These are phyloP conservation scores for Gillenia trifoliata DNA, from an alignment of 306 rosid genomes.

Conservation along the genomic window DNA sequence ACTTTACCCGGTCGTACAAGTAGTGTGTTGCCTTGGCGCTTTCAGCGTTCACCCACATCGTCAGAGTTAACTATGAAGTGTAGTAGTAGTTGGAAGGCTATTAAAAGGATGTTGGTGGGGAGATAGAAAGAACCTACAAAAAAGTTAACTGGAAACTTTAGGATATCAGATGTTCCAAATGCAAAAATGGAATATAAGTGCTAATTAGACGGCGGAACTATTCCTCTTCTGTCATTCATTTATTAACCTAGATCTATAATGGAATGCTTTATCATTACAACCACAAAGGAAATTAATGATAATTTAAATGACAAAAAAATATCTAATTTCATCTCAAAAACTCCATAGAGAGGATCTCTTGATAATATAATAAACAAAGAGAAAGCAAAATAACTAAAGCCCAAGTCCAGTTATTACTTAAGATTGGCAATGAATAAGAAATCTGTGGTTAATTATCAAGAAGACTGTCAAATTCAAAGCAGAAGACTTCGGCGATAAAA, in stretches of 20 bases:
- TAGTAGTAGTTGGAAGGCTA: constrained; percentile 96
- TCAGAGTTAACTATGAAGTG: constrained; percentile 93
- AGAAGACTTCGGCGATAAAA: not conserved
- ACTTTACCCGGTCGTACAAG: constrained; percentile 88
- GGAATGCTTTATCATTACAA: not conserved
- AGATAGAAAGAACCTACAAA: constrained; percentile 85
- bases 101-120: constrained; percentile 78
- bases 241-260: not conserved
- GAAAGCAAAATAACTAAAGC: not conserved
- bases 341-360: not conserved
- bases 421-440: not conserved
- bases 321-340: not conserved
- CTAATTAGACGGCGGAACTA: not conserved
- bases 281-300: not conserved
- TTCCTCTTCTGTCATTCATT: not conserved
- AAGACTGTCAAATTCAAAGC: constrained; percentile 10
- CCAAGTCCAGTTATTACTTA: not conserved
- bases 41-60: constrained; percentile 92
- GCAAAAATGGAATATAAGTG: not conserved
- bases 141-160: constrained; percentile 21
- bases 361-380: not conserved
- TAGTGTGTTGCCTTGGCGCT: constrained; percentile 96
- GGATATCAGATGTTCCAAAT: not conserved
- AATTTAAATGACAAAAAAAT: not conserved
- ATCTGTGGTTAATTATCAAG: not conserved